Conservation (phyloP, 2,329 filamentous ascomycete species). For the Phaeosphaeriaceae sp. region DNA sequence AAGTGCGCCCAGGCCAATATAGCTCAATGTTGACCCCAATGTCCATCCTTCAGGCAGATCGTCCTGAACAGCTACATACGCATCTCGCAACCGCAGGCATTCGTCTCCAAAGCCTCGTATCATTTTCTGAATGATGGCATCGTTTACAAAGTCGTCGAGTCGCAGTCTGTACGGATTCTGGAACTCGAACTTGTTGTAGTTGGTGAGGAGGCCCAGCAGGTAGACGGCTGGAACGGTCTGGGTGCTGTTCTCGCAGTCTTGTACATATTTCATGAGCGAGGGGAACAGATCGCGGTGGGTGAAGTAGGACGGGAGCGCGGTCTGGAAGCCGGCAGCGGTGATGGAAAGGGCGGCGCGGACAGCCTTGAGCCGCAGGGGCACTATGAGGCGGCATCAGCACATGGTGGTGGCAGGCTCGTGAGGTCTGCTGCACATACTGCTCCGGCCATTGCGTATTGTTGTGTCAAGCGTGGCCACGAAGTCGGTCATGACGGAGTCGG, state of each 20-base stretch:
- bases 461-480: constrained; percentile 83
- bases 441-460: constrained; percentile 79
- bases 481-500: constrained; percentile 86
- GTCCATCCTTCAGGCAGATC: constrained; percentile 92
- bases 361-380: constrained; percentile 78
- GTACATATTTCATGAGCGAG: constrained; percentile 91
- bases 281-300: constrained; percentile 95
- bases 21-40: constrained; percentile 77
- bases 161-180: constrained; percentile 95
- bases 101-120: constrained; percentile 77
- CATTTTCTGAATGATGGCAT: constrained; percentile 82
- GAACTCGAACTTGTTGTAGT: constrained; percentile 99
- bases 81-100: constrained; percentile 71
- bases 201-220: constrained; percentile 84
- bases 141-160: constrained; percentile 94
- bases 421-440: constrained; percentile 59
- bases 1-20: constrained; percentile 80
- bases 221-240: constrained; percentile 75
- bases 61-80: constrained; percentile 86
- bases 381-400: constrained; percentile 53
- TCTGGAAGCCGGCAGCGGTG: constrained; percentile 93
- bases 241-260: constrained; percentile 73
- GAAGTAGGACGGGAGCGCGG: constrained; percentile 91
- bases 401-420: background rate
- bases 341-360: constrained; percentile 82